Base-by-base conservation (phyloP, 768 basidiomycete genomes). In the Lactarius hatsudake region DNA sequence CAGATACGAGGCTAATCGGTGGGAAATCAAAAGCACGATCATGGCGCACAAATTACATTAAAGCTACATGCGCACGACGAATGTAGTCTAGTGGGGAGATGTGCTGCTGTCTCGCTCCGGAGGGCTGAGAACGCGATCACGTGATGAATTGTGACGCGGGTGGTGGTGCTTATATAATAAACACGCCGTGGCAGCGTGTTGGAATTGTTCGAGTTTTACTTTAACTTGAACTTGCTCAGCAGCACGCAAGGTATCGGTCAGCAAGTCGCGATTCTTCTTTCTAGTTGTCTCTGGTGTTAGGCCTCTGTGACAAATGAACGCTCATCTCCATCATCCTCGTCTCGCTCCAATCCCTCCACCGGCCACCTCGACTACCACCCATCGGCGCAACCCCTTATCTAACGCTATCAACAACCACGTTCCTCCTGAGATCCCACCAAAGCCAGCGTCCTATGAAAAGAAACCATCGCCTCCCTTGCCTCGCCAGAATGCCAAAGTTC, bases 401-500 rank as follows among this genome's bases (percentile, higher is more conserved):
- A 66, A 62, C 30, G 69, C 69, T 34, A 62, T 71, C 45, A 71
- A 71, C 23, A 65, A 67, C 18, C 71, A 67, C 59, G 42, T 45
- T 9, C 62, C 62, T 30, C 65, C 61, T 13, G 58, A 64, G 26
- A 56, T 59, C 34, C 68, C 68, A 8, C 69, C 59, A 40, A 65
- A 65, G 54, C 45, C 56, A 36, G 55, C 54, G 18, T 38, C 69
- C 23, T 18, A 18, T 28, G 58, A 64, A 45, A 71, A 70, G 63
- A 64, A 60, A 48, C 26, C 48, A n/a, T 87, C 86, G 8, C 89
- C 90, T 1, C 92, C 91, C 10, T 75, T 94, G 18, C 87, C 89
- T 42, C 83, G 91, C 64, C 91, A 93, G 80, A 94, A 91, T 76
- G 88, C 83, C 72, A 93, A 92, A 77, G 87, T 88, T 1, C 82